A percentile compares a stretch with the other conserved stretches of the same genome.
phyloP scores from a whole-genome alignment of 805 yeast species.

The Vanderwaltozyma verrucispora region DNA sequence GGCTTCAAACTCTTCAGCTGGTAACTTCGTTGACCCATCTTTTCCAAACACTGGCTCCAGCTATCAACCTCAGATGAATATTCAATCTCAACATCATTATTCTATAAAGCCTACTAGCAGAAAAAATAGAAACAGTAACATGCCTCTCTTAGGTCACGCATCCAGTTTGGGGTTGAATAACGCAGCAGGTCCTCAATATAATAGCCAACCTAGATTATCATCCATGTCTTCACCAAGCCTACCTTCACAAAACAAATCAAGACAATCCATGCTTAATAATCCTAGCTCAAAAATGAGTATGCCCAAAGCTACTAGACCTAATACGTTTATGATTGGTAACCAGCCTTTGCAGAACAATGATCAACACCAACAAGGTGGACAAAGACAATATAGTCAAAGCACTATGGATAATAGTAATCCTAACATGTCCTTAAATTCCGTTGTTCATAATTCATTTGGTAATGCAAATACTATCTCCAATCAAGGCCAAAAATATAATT shows the following conservation, averaged over 20 bases:
- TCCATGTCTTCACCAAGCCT: conserved; percentile 20
- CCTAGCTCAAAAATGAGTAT: conserved; percentile 6
- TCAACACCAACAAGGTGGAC: conserved; percentile 6
- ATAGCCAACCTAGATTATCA: conserved; percentile 17
- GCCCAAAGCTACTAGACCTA: conserved; percentile 7
- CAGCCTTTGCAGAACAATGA: conserved; percentile 4
- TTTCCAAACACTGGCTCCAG: neutral
- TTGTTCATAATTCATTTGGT: conserved; percentile 11
- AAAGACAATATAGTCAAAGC: conserved; percentile 20
- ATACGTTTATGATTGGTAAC: conserved; percentile 4
- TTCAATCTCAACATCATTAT: conserved; percentile 9
- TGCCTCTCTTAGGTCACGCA: conserved; percentile 26
- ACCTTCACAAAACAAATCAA: conserved; percentile 9
- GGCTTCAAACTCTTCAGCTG: conserved; percentile 14
- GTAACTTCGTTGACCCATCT: conserved; percentile 16
- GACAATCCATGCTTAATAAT: conserved; percentile 4
- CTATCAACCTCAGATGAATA: neutral
- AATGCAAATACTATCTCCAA: neutral
- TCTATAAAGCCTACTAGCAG: conserved; percentile 29
- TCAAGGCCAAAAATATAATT: neutral
- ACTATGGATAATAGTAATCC: conserved; percentile 11
- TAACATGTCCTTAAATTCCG: conserved; percentile 17
- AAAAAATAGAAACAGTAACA: conserved; percentile 27
- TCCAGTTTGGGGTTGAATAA: conserved; percentile 18
- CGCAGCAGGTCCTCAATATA: conserved; percentile 8